Conservation (phyloP, 305 asterid species). For the Fraxinus platypoda region DNA sequence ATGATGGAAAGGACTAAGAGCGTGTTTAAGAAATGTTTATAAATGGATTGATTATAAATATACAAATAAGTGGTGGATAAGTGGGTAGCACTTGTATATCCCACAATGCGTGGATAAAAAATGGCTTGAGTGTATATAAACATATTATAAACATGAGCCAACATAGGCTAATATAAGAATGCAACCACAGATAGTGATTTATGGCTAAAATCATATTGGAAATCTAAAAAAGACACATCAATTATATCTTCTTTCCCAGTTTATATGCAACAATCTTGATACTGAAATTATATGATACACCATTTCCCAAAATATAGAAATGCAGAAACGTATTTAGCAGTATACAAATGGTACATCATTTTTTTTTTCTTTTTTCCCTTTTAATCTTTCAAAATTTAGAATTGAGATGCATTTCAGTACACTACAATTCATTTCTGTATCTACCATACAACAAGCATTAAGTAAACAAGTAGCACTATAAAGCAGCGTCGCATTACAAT, state of each 20-base stretch:
- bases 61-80: not conserved
- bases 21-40: not conserved
- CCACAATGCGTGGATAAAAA: not conserved
- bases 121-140: not conserved
- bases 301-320: not conserved
- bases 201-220: not conserved
- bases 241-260: not conserved
- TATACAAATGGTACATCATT: not conserved
- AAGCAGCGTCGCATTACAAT: not conserved
- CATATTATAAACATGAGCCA: not conserved
- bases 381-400: not conserved
- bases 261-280: not conserved
- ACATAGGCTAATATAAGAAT: not conserved
- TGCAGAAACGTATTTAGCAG: not conserved
- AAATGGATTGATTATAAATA: not conserved
- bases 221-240: not conserved
- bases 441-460: not conserved
- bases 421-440: too few species aligned
- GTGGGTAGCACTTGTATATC: not conserved
- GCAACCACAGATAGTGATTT: not conserved
- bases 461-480: not conserved
- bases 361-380: not conserved
- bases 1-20: constrained; percentile 2
- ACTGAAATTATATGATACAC: not conserved
- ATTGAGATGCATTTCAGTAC: not conserved